Base-by-base conservation (phyloP, 345 rosid genomes). In the Sapria himalayana region DNA sequence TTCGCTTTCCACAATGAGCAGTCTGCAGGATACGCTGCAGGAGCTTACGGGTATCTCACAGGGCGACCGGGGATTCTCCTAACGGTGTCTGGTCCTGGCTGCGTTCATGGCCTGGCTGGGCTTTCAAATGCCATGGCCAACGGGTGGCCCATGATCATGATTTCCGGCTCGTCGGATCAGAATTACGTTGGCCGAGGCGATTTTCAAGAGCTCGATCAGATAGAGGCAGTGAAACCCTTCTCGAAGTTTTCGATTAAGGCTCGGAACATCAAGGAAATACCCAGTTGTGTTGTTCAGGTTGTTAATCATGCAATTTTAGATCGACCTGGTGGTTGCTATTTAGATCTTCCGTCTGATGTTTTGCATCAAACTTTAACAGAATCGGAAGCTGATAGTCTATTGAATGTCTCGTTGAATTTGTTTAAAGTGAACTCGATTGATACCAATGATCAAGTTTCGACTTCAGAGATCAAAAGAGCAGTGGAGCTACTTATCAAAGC, bases 1-100 rank as follows among this genome's bases (percentile, higher is more conserved):
- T 19, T 82, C 45, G 98, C 98, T 44, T 82, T 79, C 63, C 94
- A 82, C 68, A 89, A 89, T 65, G 98, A 89, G 61, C 98, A 82
- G 57, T 79, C 98, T 21, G 98, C 98, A 0, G 98, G 98, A 1
- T 89, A 89, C 54, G 94, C 94, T 29, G 94, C 98, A 52, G 81
- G 94, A 4, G 93, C 93, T 9, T 89, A 76, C 53, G 94, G 98
- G 6, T 82, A 76, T 60, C 91, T 89, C 46, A 79, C 91, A 0
- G 92, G 89, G 29, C 59, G 54, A n/a, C 85, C 93, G 9, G 94
- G 93, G 0, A 46, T 89, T 13, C 91, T 89, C 15, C 67, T 89
- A 13, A 89, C 98, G 0, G 98, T 89, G 22, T 82, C 98, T 5
- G 98, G 91, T 4, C 98, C 98, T 1, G 98, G 94, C 1, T 82